phyloP scores from a whole-genome alignment of 768 basidiomycete genomes.

The Kwoniella sp. region DNA sequence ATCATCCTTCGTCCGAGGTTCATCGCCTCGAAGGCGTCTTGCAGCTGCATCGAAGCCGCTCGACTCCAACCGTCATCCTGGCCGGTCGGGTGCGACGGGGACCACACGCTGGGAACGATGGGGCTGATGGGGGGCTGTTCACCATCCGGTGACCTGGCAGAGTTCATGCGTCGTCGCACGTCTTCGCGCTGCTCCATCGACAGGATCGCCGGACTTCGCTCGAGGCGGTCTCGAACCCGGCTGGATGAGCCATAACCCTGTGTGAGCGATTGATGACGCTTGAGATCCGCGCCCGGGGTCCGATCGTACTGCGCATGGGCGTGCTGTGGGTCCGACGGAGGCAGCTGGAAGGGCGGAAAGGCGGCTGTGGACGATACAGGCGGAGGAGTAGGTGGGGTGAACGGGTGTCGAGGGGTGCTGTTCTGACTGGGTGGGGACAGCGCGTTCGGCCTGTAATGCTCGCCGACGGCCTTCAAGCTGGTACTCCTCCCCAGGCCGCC shows the following conservation, averaged over 20 bases:
- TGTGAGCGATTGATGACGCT: slow-evolving; percentile 41
- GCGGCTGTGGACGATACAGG: slow-evolving; percentile 39
- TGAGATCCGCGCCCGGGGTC: slow-evolving; percentile 28
- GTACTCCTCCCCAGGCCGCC: slow-evolving; percentile 30
- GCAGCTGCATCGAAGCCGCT: slow-evolving; percentile 28
- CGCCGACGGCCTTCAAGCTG: slow-evolving; percentile 25
- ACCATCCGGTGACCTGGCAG: slow-evolving; percentile 5
- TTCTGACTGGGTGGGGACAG: slow-evolving; percentile 20
- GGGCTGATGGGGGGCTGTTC: slow-evolving; percentile 40
- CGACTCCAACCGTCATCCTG: slow-evolving; percentile 38
- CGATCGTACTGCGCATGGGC: background rate
- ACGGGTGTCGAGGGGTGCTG: slow-evolving; percentile 26
- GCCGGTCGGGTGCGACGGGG: slow-evolving; percentile 14
- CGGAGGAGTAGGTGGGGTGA: slow-evolving; percentile 33
- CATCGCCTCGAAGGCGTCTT: slow-evolving; percentile 47
- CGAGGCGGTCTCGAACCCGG: slow-evolving; percentile 31
- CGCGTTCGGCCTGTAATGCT: background rate
- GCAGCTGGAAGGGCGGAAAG: slow-evolving; percentile 33
- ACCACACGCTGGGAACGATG: slow-evolving; percentile 39
- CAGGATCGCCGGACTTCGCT: slow-evolving; percentile 29
- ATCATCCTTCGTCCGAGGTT: slow-evolving; percentile 34
- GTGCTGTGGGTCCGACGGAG: slow-evolving; percentile 1
- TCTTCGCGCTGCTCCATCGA: slow-evolving; percentile 31
- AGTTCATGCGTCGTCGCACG: slow-evolving; percentile 2
- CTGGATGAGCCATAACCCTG: slow-evolving; percentile 27